Base-by-base conservation (phyloP, 1,284 basidiomycete genomes). In the Puccinia coronata region DNA sequence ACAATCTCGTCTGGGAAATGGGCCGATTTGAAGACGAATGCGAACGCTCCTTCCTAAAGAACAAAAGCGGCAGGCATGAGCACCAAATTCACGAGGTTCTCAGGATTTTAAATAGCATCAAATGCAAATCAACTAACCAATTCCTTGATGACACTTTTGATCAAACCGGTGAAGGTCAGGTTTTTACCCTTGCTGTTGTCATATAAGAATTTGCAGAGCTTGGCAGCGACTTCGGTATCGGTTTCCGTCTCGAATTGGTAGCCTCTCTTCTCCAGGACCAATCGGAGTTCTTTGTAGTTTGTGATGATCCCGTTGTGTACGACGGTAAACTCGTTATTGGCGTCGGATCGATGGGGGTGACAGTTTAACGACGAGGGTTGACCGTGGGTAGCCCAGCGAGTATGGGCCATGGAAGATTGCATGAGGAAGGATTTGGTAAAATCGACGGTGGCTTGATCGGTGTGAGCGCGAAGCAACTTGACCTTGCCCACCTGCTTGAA, bases 401-500 rank as follows among this genome's bases (percentile, higher is more conserved):
- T 99, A 89, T 99, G 97, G 36, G 96, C 97, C 88, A 99, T 98
- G 74, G 94, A 95, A 75, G 95, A 94, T 88, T 98, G 96, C 75
- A 92, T 92, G 82, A 95, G 86, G 87, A 92, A 93, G 49, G 91
- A 90, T 89, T 94, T 96, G 86, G 89, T 88, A 84, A 94, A 92
- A 87, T 98, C 91, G 85, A 96, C 86, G 83, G 86, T 88, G 23
- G 93, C 91, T 83, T 90, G 89, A 80, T 92, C 91, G 85, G 98
- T 96, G 88, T 93, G 92, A 89, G 97, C 93, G 87, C 95, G 93
- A 82, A 99, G 90, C 41, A 93, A 92, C 72, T 92, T 92, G 83
- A 99, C 97, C 88, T 99, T 99, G 88, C 97, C 97, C 78, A 99
- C 96, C 88, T 97, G 93, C 89, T 98, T 99, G 92, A 96, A 99